Conservation (phyloP, 2,329 filamentous ascomycete species). For the Didymosphaeria variabile region DNA sequence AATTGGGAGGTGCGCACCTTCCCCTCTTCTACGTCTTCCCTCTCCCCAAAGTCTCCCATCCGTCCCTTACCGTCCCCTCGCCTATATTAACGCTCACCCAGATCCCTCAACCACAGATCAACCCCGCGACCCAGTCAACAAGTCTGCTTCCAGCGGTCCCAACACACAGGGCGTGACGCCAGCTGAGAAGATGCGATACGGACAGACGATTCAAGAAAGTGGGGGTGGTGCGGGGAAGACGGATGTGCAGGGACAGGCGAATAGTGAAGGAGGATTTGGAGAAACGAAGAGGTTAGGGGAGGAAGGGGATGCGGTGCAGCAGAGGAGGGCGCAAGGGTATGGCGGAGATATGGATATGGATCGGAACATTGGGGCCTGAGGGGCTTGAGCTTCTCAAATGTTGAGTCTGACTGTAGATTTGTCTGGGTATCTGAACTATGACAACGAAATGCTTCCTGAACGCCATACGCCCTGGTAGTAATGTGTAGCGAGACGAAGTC, state of each 20-base stretch:
- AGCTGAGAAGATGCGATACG: slow-evolving; percentile 64
- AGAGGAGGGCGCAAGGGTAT: slow-evolving; percentile 63
- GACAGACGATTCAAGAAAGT: slow-evolving; percentile 64
- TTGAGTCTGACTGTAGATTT: slow-evolving; percentile 3
- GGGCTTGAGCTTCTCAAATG: neutral
- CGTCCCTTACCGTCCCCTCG: neutral
- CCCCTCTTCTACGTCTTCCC: neutral
- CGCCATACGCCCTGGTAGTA: slow-evolving; percentile 11
- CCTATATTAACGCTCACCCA: slow-evolving; percentile 6
- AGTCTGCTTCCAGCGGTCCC: slow-evolving; percentile 49
- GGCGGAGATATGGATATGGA: slow-evolving; percentile 58
- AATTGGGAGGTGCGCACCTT: slow-evolving; percentile 59
- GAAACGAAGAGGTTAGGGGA: slow-evolving; percentile 52
- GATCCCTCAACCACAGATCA: slow-evolving; percentile 19
- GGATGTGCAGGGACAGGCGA: slow-evolving; percentile 48
- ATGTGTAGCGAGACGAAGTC: neutral
- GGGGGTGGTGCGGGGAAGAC: slow-evolving; percentile 65
- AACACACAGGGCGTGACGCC: slow-evolving; percentile 51
- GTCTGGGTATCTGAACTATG: slow-evolving; percentile 19
- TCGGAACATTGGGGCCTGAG: slow-evolving; percentile 60
- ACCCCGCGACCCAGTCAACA: slow-evolving; percentile 22
- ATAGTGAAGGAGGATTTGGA: slow-evolving; percentile 53
- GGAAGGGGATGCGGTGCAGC: slow-evolving; percentile 48
- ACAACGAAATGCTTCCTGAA: slow-evolving; percentile 9
- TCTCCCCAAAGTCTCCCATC: neutral